These are phyloP conservation scores for Thermomyces lanuginosus DNA, from an alignment of 2,329 filamentous ascomycete species.

Conservation along the genomic window DNA sequence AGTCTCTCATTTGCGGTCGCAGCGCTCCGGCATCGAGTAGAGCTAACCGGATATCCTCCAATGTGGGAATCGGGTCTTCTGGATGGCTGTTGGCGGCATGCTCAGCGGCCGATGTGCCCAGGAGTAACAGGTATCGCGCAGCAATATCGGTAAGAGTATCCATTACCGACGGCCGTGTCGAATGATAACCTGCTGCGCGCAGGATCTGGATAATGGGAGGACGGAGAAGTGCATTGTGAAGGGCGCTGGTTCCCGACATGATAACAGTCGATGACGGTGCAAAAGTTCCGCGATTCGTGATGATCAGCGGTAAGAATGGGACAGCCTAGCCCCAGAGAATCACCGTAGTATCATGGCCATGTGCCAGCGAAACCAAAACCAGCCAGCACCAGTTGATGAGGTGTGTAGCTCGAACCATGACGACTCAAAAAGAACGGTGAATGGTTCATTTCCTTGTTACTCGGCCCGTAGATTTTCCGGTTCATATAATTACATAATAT, in stretches of 20 bases:
- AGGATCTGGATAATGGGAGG: constrained; percentile 82
- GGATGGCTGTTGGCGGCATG: constrained; percentile 55
- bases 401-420: no score
- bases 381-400: no score
- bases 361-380: no score
- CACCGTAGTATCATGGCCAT: constrained; percentile 5
- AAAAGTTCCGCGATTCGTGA: background rate
- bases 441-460: no score
- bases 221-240: constrained; percentile 65
- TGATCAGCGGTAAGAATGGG: no score
- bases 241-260: constrained; percentile 31
- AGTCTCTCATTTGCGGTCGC: constrained; percentile 47
- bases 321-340: constrained; percentile 4
- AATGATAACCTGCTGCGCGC: constrained; percentile 77
- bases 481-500: no score
- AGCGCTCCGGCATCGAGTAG: constrained; percentile 67
- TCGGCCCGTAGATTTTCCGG: no score
- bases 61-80: constrained; percentile 43
- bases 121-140: constrained; percentile 58
- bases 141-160: constrained; percentile 80
- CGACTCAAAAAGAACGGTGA: no score
- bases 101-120: constrained; percentile 55
- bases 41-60: constrained; percentile 73
- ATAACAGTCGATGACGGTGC: constrained; percentile 7
- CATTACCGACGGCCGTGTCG: constrained; percentile 62